Base-by-base conservation (phyloP, 495 filamentous ascomycete genomes). In the Trichoderma orchidacearum region DNA sequence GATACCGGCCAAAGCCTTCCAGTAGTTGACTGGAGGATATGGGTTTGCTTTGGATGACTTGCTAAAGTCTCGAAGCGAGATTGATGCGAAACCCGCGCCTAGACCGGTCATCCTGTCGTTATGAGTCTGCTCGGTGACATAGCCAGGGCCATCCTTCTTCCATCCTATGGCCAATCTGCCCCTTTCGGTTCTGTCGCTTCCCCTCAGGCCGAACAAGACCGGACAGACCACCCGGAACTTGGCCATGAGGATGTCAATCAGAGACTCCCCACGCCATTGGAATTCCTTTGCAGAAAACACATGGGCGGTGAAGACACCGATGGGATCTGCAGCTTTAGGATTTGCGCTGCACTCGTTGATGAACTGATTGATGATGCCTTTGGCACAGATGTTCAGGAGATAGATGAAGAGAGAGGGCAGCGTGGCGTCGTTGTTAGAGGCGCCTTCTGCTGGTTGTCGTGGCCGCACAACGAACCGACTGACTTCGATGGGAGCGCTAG, bases 181-280 rank as follows among this genome's bases (percentile, higher is more conserved):
- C 18, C 75, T 72, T 48, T 84, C 76, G 0, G 86, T 94, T 53
- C 79, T 84, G 60, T 94, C 87, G 51, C 73, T 80, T 31, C 87
- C 92, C 21, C 79, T 77, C 62, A 90, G 84, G 18, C 94, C 94
- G 67, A 87, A 97, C 11, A 99, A 74, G 11, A 90, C 84, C 3
- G 94, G 92, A 63, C 90, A 95, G 27, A 80, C 75, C 5, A 84
- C 74, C 36, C 87, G 82, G 59, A 88, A 85, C 66, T 97, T 96
- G 29, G 93, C 90, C 64, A 94, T 80, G 21, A 97, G 69, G 54
- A 97, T 86, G 60, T 96, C 91, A 41, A 90, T 85, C 60, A 97
- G 72, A 12, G 83, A 80, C 30, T 74, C 68, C 2, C 85, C 88
- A 29, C 87, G 78, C 77, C 85, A 89, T 17, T 75, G 70, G 61